Base-by-base conservation (phyloP, 805 yeast genomes). In the Candida montana region DNA sequence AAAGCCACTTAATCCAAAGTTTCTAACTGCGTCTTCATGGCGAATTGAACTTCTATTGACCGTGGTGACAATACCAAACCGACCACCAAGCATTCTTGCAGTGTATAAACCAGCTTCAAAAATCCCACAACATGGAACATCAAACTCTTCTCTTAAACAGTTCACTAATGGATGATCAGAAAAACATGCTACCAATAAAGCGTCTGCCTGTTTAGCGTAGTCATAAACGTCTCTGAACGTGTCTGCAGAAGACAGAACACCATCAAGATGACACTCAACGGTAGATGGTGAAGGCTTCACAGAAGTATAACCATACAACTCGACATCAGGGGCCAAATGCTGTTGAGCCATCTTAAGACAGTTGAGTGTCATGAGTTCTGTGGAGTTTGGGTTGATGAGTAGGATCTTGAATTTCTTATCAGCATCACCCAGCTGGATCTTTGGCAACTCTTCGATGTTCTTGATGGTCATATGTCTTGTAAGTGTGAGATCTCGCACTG, bases 161-260 rank as follows among this genome's bases (percentile, higher is more conserved):
- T 62, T 59, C 3, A 54, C 55, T 42, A 62, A 40, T 3, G 67
- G 67, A 45, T 62, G 67, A 28, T 61, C 65, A 1, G 65, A 61
- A 47, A 62, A 62, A 34, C 67, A 62, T 1, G 64, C 65, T 5
- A 62, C 65, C 6, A 62, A 41, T 4, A 57, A 53, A 1, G 64
- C 64, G 46, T 62, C 65, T 1, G 47, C 62, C 30, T 59, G 57
- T 19, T 36, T 32, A 5, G 55, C 46, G 31, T 58, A 47, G 11
- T 47, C 54, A 35, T 62, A 59, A 7, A 52, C 53, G 41, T 60
- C 65, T 37, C 60, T 49, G 33, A 62, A 53, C 6, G 57, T 48
- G 15, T 51, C 62, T 3, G 65, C 61, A 7, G 64, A 44, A 1
- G 67, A 62, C 3, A 61, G 33, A 4, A 62, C 65, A 37, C 62